These are phyloP conservation scores for Cucurbita pepo DNA, from an alignment of 306 rosid genomes.

Conservation along the genomic window DNA sequence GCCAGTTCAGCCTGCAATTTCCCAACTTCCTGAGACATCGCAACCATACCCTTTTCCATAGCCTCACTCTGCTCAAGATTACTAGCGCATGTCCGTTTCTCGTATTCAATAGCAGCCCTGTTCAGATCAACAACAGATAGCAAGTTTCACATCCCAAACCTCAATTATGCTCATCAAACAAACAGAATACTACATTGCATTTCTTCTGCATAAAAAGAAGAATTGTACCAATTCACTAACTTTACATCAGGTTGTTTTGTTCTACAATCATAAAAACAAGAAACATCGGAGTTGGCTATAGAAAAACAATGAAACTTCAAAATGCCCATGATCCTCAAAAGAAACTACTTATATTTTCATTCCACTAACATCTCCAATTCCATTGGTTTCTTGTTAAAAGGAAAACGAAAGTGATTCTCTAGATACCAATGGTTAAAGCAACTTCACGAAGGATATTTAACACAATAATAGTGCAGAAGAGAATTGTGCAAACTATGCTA, in stretches of 20 bases:
- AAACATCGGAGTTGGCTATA: background rate
- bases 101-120: slow-evolving; percentile 76
- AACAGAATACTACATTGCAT: background rate
- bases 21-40: slow-evolving; percentile 57
- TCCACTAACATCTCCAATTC: background rate
- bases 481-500: background rate
- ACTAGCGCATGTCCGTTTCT: slow-evolving; percentile 44
- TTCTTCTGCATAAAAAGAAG: background rate
- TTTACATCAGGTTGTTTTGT: background rate
- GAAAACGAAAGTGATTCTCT: too few relatives aligned
- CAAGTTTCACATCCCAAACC: background rate
- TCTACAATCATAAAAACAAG: background rate
- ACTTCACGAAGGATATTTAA: background rate
- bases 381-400: background rate
- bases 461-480: background rate
- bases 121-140: background rate
- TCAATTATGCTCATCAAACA: background rate
- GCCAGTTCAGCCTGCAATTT: slow-evolving; percentile 68
- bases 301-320: background rate
- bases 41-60: slow-evolving; percentile 47
- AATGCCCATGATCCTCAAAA: background rate
- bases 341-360: background rate
- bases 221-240: background rate
- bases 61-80: slow-evolving; percentile 44
- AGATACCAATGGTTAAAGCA: background rate